Evolutionary conservation across 2,329 filamentous ascomycete species (phyloP), one percentile per base, ranked within the genome.

Genomic region (Microsporum ferrugineum): DNA sequence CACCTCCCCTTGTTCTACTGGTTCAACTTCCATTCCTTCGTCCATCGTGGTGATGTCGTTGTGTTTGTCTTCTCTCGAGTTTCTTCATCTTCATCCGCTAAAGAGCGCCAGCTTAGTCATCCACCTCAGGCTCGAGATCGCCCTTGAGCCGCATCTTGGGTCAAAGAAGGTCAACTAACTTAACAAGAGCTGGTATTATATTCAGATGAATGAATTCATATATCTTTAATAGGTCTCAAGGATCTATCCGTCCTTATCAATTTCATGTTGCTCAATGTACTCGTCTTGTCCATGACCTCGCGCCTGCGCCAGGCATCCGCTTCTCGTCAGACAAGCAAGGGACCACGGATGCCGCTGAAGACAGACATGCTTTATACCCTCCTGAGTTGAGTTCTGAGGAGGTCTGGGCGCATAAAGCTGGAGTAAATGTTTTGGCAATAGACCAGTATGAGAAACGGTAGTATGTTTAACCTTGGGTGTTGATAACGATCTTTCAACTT

Each of bases 381-480:
- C 14, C 39, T 12, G 41, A 29, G 60, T 64, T 69, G 57, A 74
- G 72, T 33, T 6, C 51, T 12, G 57, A 61, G 33, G 70, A 71
- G 8, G 61, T 70, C 8, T 65, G 68, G 55, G 88, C 90, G 0
- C 91, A 96, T 73, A 81, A 83, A 60, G 83, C 88, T 2, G 91
- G 91, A 12, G 88, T 91, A 41, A 94, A 87, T 69, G 84, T 87
- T 43, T 77, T 96, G 45, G 85, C 88, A 0, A 81, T 96, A 43
- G 91, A 96, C 69, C 84, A 85, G 57, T 90, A 94, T 69, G 88
- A 94, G 64, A 89, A 88, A 2, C 80, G 85, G 70, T 85, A 88
- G 85, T 87, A 75, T 41, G 72, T 68, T 45, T 34, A 43, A 47
- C 56, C 7, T 38, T 55, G 47, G 27, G 63, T 36, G 23, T 14